Base-by-base conservation (phyloP, 2,329 filamentous ascomycete species). In the Aspergillus quadricinctus region DNA sequence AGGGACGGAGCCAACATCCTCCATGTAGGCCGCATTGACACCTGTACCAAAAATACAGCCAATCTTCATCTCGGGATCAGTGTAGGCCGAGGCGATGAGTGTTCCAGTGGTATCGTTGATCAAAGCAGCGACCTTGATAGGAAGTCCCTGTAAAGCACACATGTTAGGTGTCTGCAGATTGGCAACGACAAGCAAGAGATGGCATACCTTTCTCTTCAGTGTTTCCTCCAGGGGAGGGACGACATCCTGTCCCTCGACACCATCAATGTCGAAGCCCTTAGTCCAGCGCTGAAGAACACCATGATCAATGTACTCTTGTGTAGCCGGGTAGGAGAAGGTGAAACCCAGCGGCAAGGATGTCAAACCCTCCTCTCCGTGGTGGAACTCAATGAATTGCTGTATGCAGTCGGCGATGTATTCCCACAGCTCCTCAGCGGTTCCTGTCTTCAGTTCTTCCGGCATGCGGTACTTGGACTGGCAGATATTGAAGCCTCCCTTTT, bases 61-160 rank as follows among this genome's bases (percentile, higher is more conserved):
- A 68, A 97, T 94, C 77, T 87, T 92, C 84, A 97, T 95, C 65
- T 87, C 85, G 48, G 87, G 80, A 72, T 99, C 92, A n/a, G 93
- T 97, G 77, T 99, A 99, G 29, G 91, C 88, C 27, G 93, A 97
- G 59, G 94, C 94, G 69, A 99, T 96, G 68, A 99, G 80, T 31
- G 94, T 99, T 67, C 94, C 94, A 19, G 93, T 97, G 49, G 94
- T 99, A 74, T 99, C 94, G 74, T 99, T 99, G 78, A 97, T 94
- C 73, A 99, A 78, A 37, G 94, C 94, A 25, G 89, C 89, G 55
- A 97, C 81, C 78, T 92, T 96, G 77, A 97, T 95, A 49, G 93
- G 93, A 14, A 97, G 88, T 29, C 88, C 88, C 88, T 92, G 60
- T 35, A 29, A 23, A 52, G 57, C 68, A 58, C 66, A 61, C 45